These are phyloP conservation scores for Talinum fruticosum DNA, from an alignment of 148 eudicot genomes.

Conservation along the genomic window DNA sequence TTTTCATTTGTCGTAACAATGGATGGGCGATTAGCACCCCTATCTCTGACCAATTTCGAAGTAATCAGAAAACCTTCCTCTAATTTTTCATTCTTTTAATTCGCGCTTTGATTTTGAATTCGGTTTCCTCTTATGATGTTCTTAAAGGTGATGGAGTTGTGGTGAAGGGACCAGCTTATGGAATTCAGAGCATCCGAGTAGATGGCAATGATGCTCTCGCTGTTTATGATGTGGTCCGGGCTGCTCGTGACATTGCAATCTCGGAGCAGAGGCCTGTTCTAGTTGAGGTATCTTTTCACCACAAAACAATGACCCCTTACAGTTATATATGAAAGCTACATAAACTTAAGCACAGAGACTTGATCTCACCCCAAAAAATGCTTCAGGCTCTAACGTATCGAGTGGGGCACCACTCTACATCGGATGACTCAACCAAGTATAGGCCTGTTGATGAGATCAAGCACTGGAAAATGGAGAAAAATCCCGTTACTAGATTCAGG, in stretches of 20 bases:
- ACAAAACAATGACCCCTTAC: too few species aligned
- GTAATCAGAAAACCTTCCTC: constrained; percentile 32
- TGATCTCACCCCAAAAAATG: not conserved
- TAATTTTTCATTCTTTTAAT: not conserved
- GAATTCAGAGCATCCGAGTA: constrained; percentile 74
- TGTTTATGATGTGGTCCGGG: constrained; percentile 53
- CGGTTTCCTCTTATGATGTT: not conserved
- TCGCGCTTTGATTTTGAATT: not conserved
- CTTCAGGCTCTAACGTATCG: constrained; percentile 80
- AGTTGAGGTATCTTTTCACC: constrained; percentile 52
- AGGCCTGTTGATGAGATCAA: constrained; percentile 53
- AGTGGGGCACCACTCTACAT: constrained; percentile 86
- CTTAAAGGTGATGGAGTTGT: constrained; percentile 87
- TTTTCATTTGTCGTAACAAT: constrained; percentile 89
- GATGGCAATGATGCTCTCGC: constrained; percentile 97
- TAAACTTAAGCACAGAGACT: too few species aligned
- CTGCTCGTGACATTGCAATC: constrained; percentile 75
- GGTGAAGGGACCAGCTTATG: constrained; percentile 79
- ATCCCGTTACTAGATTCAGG: constrained; percentile 51
- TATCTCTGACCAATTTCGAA: constrained; percentile 72
- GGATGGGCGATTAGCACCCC: constrained; percentile 99
- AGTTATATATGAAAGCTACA: too few species aligned
- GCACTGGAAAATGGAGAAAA: constrained; percentile 54
- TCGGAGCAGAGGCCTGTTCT: constrained; percentile 62
- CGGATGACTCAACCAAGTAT: constrained; percentile 86